These are phyloP conservation scores for Danielia oregonensis DNA, from an alignment of 805 yeast genomes.

Conservation along the genomic window DNA sequence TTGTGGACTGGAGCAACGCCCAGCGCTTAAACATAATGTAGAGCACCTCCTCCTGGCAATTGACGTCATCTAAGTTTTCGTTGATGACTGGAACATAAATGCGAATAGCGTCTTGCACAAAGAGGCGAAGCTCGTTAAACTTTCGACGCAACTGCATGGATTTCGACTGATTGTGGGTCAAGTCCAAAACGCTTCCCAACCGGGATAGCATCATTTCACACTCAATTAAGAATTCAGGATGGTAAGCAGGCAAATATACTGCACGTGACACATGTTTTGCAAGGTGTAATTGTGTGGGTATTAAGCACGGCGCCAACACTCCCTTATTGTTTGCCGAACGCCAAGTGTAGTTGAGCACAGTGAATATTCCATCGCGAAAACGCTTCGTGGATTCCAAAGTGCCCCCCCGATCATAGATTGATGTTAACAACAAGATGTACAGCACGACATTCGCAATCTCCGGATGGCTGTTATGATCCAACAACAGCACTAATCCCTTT, in stretches of 20 bases:
- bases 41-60: conserved; percentile 29
- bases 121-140: conserved; percentile 21
- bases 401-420: conserved; percentile 42
- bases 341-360: conserved; percentile 28
- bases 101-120: conserved; percentile 21
- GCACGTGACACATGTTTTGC: conserved; percentile 32
- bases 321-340: conserved; percentile 10
- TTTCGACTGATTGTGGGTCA: conserved; percentile 5
- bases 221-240: conserved; percentile 29
- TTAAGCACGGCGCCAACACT: conserved; percentile 12
- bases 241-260: conserved; percentile 35
- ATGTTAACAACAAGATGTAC: conserved; percentile 36
- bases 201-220: conserved; percentile 19
- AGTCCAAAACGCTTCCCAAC: conserved; percentile 18
- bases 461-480: conserved; percentile 27
- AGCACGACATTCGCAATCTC: conserved; percentile 32
- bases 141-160: conserved; percentile 16
- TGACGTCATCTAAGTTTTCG: conserved; percentile 20
- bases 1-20: conserved; percentile 32
- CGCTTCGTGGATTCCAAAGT: conserved; percentile 33
- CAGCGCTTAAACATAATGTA: conserved; percentile 33
- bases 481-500: conserved; percentile 25
- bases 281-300: conserved; percentile 31
- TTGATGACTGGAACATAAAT: conserved; percentile 26
- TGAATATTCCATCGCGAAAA: conserved; percentile 38